phyloP scores from a whole-genome alignment of 192 early-diverging fungal genomes.

The Chytriomyces confervae region DNA sequence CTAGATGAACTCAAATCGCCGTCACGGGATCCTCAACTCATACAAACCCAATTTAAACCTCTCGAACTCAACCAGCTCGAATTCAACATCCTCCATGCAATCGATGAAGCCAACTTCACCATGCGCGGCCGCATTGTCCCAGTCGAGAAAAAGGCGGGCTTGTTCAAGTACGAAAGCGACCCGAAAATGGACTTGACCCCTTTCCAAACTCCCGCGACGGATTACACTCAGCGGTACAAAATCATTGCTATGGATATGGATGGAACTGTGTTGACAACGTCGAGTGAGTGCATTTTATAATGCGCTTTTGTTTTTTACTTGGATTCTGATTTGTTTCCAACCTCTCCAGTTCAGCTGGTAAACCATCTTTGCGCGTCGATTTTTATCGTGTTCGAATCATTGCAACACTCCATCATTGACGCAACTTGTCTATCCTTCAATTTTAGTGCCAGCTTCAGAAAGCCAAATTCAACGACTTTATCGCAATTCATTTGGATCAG shows the following conservation, averaged over 20 bases:
- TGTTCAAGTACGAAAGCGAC: not conserved
- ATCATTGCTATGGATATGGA: not conserved
- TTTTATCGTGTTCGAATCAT: not conserved
- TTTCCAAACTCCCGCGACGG: not conserved
- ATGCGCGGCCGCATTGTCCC: not conserved
- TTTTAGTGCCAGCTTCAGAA: not conserved
- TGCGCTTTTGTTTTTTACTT: not conserved
- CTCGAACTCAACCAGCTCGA: no score
- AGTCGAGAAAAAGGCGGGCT: not conserved
- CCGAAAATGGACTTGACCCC: not conserved
- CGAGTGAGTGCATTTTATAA: not conserved
- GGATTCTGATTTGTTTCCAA: not conserved
- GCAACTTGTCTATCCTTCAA: no score
- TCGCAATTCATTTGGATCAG: constrained; percentile 15
- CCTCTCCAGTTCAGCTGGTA: not conserved
- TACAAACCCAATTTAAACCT: no score
- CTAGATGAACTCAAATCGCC: no score
- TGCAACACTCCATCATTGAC: not conserved
- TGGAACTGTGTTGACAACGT: not conserved
- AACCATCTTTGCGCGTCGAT: not conserved
- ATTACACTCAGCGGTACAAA: not conserved
- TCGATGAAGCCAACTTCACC: not conserved
- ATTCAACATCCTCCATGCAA: not conserved
- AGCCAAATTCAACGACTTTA: not conserved
- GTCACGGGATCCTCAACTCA: no score